These are phyloP conservation scores for Nakataea oryzae DNA, from an alignment of 2,329 filamentous ascomycete species.

Conservation along the genomic window DNA sequence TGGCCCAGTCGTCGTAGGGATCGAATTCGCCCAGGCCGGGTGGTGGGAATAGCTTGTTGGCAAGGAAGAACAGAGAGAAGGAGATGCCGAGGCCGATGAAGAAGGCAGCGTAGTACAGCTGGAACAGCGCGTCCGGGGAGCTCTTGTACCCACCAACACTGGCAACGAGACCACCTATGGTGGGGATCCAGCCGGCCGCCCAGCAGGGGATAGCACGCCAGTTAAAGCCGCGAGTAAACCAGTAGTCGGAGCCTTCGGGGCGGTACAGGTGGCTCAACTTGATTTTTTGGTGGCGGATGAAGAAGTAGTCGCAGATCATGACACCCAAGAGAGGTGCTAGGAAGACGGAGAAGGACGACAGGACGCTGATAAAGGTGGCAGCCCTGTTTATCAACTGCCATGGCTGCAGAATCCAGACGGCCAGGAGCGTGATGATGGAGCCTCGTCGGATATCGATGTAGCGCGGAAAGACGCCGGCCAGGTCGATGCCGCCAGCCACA, in stretches of 20 bases:
- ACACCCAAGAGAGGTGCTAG: slow-evolving; percentile 25
- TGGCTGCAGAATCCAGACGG: slow-evolving; percentile 18
- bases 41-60: slow-evolving; percentile 27
- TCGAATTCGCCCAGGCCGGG: slow-evolving; percentile 29
- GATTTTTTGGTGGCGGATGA: slow-evolving; percentile 21
- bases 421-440: slow-evolving; percentile 18
- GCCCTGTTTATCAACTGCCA: slow-evolving; percentile 21
- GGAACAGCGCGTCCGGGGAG: slow-evolving; percentile 24
- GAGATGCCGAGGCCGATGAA: slow-evolving; percentile 22
- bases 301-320: slow-evolving; percentile 25
- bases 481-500: slow-evolving; percentile 16
- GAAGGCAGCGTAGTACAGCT: slow-evolving; percentile 37
- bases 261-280: slow-evolving; percentile 24
- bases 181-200: slow-evolving; percentile 12
- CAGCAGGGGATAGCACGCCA: slow-evolving; percentile 29
- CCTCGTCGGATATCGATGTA: slow-evolving; percentile 20
- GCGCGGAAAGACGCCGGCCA: slow-evolving; percentile 11
- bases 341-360: slow-evolving; percentile 29
- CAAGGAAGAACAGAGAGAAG: slow-evolving; percentile 7
- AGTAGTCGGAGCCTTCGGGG: slow-evolving; percentile 24
- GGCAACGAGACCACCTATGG: slow-evolving; percentile 23
- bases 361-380: slow-evolving; percentile 17
- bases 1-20: slow-evolving; percentile 29
- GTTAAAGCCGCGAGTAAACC: slow-evolving; percentile 30
- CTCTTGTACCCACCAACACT: slow-evolving; percentile 17